Percentiles rank a stretch among this genome's conserved stretches.
Evolutionary conservation across 805 yeast species (phyloP).

Genomic region (Saccharomycopsis sp.): DNA sequence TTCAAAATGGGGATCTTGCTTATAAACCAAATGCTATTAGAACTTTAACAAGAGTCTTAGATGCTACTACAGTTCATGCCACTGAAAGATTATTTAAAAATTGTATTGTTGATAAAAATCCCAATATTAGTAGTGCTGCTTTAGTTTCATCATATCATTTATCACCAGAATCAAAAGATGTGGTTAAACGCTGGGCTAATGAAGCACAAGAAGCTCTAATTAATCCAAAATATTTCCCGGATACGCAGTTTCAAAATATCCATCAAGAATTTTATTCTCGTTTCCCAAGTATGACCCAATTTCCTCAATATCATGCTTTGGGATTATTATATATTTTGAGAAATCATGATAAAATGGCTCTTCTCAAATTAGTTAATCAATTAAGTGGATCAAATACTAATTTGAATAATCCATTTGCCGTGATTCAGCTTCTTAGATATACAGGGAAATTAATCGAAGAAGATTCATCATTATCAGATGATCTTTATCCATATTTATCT

Average conservation of each 20-base stretch:
- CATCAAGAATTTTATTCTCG: constrained; percentile 17
- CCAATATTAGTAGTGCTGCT: constrained; percentile 88
- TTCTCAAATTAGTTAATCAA: constrained; percentile 80
- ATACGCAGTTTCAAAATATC: constrained; percentile 19
- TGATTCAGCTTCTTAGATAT: constrained; percentile 75
- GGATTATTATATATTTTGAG: constrained; percentile 83
- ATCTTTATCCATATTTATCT: constrained; percentile 52
- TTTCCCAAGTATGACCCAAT: constrained; percentile 63
- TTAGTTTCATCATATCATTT: constrained; percentile 83
- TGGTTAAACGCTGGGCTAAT: constrained; percentile 86
- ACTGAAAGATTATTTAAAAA: constrained; percentile 89
- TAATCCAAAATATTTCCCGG: constrained; percentile 37
- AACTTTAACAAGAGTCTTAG: constrained; percentile 81
- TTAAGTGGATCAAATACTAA: constrained; percentile 46
- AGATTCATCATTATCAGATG: constrained; percentile 48
- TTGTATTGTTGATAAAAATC: constrained; percentile 85
- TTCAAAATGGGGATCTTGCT: constrained; percentile 76
- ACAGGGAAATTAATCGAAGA: constrained; percentile 63
- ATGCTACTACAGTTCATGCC: constrained; percentile 81
- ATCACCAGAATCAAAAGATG: constrained; percentile 81
- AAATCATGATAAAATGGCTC: constrained; percentile 88
- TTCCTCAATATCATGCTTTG: constrained; percentile 92
- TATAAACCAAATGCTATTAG: constrained; percentile 94
- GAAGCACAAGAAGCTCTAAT: constrained; percentile 88
- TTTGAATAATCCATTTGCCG: constrained; percentile 73